These are phyloP conservation scores for Fusarium liriodendri DNA, from an alignment of 2,329 filamentous ascomycete species.

Conservation along the genomic window DNA sequence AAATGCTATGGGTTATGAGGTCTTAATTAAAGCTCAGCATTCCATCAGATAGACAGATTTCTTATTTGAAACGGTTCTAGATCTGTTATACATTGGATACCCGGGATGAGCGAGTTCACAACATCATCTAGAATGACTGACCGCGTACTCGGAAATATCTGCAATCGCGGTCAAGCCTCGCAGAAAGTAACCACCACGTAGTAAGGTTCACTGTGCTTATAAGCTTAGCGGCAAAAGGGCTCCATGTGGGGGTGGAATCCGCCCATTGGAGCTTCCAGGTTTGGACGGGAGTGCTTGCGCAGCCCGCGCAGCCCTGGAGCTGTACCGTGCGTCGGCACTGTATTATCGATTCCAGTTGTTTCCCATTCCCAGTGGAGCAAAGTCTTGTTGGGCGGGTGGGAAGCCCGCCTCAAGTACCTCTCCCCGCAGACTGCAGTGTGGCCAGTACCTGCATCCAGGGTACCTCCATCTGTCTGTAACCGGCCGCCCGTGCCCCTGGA, in stretches of 20 bases:
- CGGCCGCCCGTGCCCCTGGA: conserved; percentile 13
- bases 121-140: background rate
- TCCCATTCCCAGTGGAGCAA: background rate
- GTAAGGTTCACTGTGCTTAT: conserved; percentile 11
- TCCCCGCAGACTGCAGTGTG: conserved; percentile 19
- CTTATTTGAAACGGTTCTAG: background rate
- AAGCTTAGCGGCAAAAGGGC: conserved; percentile 26
- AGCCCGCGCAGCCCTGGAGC: conserved; percentile 35
- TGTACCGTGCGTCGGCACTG: conserved; percentile 29
- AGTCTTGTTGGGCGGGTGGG: conserved; percentile 1
- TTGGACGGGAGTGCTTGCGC: conserved; percentile 34
- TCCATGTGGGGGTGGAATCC: conserved; percentile 24
- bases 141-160: background rate
- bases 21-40: conserved; percentile 11
- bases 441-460: conserved; percentile 34
- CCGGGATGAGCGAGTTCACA: background rate
- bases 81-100: background rate
- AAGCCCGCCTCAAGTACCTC: conserved; percentile 23
- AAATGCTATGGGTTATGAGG: background rate
- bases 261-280: conserved; percentile 27
- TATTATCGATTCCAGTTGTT: conserved; percentile 2
- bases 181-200: background rate
- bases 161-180: background rate
- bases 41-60: background rate
- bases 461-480: conserved; percentile 13